phyloP scores from a whole-genome alignment of 768 basidiomycete genomes.

The Dacryopinax primogenitus region DNA sequence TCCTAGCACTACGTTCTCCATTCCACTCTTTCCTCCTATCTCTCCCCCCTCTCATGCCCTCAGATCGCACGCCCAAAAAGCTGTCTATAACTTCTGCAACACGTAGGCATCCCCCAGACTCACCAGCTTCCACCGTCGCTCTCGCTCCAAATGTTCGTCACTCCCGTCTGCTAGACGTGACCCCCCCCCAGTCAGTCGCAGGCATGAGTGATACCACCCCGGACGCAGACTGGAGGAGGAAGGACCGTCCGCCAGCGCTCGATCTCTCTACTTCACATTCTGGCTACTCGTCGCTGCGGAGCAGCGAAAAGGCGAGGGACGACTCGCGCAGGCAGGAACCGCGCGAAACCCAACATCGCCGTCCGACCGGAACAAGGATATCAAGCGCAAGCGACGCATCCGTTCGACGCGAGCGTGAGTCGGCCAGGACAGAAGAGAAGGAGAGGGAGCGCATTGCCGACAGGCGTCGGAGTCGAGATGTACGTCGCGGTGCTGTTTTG shows the following conservation, averaged over 20 bases:
- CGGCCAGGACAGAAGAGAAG: neutral
- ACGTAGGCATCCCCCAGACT: slow-evolving; percentile 2
- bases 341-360: neutral
- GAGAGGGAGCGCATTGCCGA: neutral
- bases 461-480: neutral
- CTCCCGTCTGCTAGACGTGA: neutral
- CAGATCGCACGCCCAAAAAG: slow-evolving; percentile 3
- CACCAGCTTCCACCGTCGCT: neutral
- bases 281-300: slow-evolving; percentile 1
- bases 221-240: neutral
- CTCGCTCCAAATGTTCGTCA: neutral
- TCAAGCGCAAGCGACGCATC: neutral
- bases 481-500: neutral
- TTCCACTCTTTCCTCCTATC: slow-evolving; percentile 1
- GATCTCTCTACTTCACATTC: neutral
- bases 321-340: slow-evolving; percentile 6
- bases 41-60: neutral
- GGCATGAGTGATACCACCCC: slow-evolving; percentile 5
- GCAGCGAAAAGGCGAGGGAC: slow-evolving; percentile 3
- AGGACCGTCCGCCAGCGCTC: neutral
- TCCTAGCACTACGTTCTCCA: neutral
- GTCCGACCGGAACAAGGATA: neutral
- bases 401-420: neutral
- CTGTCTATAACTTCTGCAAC: neutral
- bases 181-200: neutral